Evolutionary conservation across 2,329 filamentous ascomycete species (phyloP).

Genomic region (Apiospora sp.): DNA sequence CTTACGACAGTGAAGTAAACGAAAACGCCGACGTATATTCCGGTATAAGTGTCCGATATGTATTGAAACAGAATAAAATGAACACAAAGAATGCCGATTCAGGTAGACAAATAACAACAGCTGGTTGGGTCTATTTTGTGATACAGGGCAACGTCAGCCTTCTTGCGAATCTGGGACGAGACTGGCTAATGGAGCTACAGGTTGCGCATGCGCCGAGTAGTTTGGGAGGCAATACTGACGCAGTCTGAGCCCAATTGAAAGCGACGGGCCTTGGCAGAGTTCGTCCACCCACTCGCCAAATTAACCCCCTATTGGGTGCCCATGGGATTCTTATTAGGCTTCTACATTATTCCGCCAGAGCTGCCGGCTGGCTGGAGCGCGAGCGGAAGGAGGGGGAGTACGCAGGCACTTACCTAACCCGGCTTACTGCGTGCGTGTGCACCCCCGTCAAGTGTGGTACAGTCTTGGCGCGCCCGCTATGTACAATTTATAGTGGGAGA

Average conservation of each 20-base stretch:
- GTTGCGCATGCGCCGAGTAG: conserved; percentile 26
- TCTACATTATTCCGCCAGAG: not conserved
- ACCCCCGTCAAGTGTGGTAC: not conserved
- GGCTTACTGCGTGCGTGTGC: not conserved
- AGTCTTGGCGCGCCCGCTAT: conserved; percentile 5
- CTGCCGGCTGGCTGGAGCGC: not conserved
- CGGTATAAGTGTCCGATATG: no score
- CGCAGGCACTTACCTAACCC: conserved; percentile 14
- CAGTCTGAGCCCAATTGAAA: conserved; percentile 23
- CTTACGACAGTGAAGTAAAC: no score
- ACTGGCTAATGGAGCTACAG: not conserved
- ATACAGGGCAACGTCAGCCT: conserved; percentile 27
- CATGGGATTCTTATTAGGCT: conserved; percentile 5
- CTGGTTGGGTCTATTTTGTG: not conserved
- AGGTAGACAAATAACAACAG: not conserved
- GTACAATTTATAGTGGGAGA: not conserved
- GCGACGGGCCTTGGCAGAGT: conserved; percentile 11
- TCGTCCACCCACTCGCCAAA: conserved; percentile 4
- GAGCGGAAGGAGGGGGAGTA: conserved; percentile 3
- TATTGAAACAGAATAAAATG: not conserved
- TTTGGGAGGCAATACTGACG: conserved; percentile 25
- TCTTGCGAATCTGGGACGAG: conserved; percentile 21
- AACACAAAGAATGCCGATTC: not conserved
- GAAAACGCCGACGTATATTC: no score
- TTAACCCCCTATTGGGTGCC: conserved; percentile 20